Conservation (phyloP, 2,329 filamentous ascomycete species). For the Monosporascus sp. region DNA sequence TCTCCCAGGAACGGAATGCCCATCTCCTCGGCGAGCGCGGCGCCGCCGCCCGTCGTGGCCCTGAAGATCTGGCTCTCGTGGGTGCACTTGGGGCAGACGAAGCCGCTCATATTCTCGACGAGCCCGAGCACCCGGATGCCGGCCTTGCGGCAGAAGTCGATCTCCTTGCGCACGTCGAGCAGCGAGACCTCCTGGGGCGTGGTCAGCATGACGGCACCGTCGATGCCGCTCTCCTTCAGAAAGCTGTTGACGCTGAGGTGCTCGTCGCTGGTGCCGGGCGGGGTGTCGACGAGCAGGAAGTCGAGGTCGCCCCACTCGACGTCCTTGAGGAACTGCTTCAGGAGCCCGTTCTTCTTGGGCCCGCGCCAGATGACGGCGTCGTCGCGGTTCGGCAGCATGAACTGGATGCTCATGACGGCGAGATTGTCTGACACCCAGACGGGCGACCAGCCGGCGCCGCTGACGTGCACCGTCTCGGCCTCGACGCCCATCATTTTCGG, state of each 20-base stretch:
- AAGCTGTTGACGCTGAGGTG: slow-evolving; percentile 91
- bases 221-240: slow-evolving; percentile 84
- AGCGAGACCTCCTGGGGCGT: slow-evolving; percentile 93
- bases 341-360: slow-evolving; percentile 96
- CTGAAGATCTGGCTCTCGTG: slow-evolving; percentile 81
- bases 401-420: slow-evolving; percentile 95
- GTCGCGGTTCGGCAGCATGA: slow-evolving; percentile 91
- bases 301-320: slow-evolving; percentile 97
- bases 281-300: slow-evolving; percentile 89
- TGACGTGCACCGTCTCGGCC: slow-evolving; percentile 87
- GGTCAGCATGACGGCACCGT: slow-evolving; percentile 87
- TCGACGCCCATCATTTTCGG: slow-evolving; percentile 99
- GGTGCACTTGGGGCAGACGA: slow-evolving; percentile 90
- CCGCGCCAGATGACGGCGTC: slow-evolving; percentile 97
- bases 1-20: slow-evolving; percentile 82
- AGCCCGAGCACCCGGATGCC: slow-evolving; percentile 83
- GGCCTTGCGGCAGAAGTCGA: slow-evolving; percentile 95
- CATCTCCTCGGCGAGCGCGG: slow-evolving; percentile 76
- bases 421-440: slow-evolving; percentile 95
- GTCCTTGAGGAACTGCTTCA: slow-evolving; percentile 97
- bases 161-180: slow-evolving; percentile 92
- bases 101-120: slow-evolving; percentile 97
- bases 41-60: slow-evolving; percentile 84
- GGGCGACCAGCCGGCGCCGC: slow-evolving; percentile 82
- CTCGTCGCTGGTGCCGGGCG: slow-evolving; percentile 91